Percentiles rank a stretch among this genome's conserved stretches.
Evolutionary conservation across 2,329 filamentous ascomycete species (phyloP).

Genomic region (Thyridium curvatum): DNA sequence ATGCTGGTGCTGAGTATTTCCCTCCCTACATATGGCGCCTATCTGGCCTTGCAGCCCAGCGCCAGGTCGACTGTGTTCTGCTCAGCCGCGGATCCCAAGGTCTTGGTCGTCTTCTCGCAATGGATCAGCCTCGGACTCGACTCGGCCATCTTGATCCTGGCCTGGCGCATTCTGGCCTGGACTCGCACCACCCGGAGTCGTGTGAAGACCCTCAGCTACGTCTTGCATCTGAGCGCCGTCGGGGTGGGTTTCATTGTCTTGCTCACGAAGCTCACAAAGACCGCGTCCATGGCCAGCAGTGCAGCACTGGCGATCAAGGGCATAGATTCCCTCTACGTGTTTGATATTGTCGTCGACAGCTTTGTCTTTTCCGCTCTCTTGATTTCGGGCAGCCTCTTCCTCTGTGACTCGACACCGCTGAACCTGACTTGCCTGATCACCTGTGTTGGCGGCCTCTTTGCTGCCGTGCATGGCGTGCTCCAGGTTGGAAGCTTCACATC

Average conservation of each 20-base stretch:
- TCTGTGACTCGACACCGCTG: slow-evolving; percentile 39
- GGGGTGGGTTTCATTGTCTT: slow-evolving; percentile 30
- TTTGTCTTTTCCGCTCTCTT: slow-evolving; percentile 35
- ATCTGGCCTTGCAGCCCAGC: slow-evolving; percentile 28
- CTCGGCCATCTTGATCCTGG: slow-evolving; percentile 35
- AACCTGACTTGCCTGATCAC: slow-evolving; percentile 35
- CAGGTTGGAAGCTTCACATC: slow-evolving; percentile 40
- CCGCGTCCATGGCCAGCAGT: background rate
- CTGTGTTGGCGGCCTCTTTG: slow-evolving; percentile 32
- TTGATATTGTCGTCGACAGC: slow-evolving; percentile 43
- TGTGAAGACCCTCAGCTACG: slow-evolving; percentile 35
- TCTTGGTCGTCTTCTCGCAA: slow-evolving; percentile 32
- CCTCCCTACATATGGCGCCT: slow-evolving; percentile 36
- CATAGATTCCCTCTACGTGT: slow-evolving; percentile 38
- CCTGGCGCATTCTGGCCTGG: slow-evolving; percentile 48
- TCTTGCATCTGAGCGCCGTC: slow-evolving; percentile 33
- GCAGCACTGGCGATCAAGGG: slow-evolving; percentile 13
- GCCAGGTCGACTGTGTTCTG: slow-evolving; percentile 46
- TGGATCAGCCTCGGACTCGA: slow-evolving; percentile 39
- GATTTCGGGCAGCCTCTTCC: slow-evolving; percentile 37
- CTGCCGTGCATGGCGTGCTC: slow-evolving; percentile 26
- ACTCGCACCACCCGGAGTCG: slow-evolving; percentile 38
- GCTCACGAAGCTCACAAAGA: background rate
- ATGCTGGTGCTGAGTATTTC: slow-evolving; percentile 27
- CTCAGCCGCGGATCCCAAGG: slow-evolving; percentile 32